phyloP scores from a whole-genome alignment of 2,329 filamentous ascomycete species.

The Xylaria sp. region DNA sequence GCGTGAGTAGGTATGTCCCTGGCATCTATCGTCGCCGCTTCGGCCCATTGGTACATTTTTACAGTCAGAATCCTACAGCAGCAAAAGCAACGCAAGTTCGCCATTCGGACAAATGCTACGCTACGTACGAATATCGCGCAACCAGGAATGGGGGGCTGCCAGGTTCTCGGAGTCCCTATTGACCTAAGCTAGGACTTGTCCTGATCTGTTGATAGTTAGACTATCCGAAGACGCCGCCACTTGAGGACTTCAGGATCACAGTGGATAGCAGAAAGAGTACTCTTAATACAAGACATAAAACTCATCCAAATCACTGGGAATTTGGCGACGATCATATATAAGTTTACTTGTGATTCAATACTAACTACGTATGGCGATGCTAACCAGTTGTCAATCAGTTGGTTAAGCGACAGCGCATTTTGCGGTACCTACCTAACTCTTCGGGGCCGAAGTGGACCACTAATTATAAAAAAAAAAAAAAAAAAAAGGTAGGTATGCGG shows the following conservation, averaged over 20 bases:
- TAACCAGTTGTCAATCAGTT: not conserved
- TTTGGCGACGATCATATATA: not conserved
- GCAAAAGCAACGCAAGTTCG: conserved; percentile 16
- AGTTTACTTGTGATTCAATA: not conserved
- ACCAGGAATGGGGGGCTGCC: not conserved
- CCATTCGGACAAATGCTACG: not conserved
- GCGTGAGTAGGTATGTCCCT: not conserved
- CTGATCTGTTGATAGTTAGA: no score
- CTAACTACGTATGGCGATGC: not conserved
- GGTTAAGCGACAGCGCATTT: conserved; percentile 8
- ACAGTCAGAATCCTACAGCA: not conserved
- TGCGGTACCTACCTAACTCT: not conserved
- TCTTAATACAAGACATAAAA: not conserved
- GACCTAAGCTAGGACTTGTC: no score
- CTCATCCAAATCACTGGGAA: not conserved
- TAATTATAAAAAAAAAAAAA: not conserved
- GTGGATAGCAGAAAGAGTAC: not conserved
- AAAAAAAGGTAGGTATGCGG: conserved; percentile 3
- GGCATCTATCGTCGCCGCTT: not conserved
- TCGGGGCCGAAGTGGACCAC: conserved; percentile 14
- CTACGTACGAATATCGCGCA: not conserved
- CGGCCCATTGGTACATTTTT: not conserved
- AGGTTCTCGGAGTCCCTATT: no score
- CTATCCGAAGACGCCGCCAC: no score
- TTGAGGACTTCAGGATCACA: not conserved